A percentile compares a stretch with the other conserved stretches of the same genome.
phyloP scores from a whole-genome alignment of 2,329 filamentous ascomycete species.

The Apiospora hydei region DNA sequence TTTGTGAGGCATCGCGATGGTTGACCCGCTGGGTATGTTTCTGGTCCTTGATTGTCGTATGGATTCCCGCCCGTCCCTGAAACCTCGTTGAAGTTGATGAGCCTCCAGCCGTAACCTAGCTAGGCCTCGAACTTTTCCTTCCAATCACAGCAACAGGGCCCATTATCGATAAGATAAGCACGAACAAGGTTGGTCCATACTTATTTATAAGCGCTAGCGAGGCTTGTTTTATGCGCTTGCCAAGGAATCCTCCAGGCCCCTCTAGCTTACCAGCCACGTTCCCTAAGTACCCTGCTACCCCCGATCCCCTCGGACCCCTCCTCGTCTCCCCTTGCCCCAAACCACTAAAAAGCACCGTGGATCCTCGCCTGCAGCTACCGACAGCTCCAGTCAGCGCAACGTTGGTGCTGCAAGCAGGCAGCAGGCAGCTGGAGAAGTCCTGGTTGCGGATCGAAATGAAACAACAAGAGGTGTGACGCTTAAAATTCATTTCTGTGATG shows the following conservation, averaged over 20 bases:
- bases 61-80: background rate
- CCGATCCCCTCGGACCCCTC: too few relatives aligned
- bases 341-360: background rate
- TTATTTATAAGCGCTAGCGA: background rate
- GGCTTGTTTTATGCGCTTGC: constrained; percentile 7
- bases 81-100: constrained; percentile 12
- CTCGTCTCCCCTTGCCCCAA: background rate
- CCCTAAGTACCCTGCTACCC: background rate
- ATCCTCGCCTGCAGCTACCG: background rate
- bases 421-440: background rate
- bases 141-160: constrained; percentile 3
- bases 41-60: background rate
- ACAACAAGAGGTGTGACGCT: background rate
- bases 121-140: constrained; percentile 18
- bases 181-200: background rate
- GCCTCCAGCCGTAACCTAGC: background rate
- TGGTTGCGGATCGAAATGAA: background rate
- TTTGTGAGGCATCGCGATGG: constrained; percentile 79
- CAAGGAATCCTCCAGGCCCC: constrained; percentile 11
- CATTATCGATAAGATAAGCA: constrained; percentile 2
- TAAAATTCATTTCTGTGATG: background rate
- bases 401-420: background rate
- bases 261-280: background rate
- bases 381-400: background rate
- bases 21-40: background rate